Base-by-base conservation (phyloP, 2,329 filamentous ascomycete species). In the Phaeomoniella chlamydospora region DNA sequence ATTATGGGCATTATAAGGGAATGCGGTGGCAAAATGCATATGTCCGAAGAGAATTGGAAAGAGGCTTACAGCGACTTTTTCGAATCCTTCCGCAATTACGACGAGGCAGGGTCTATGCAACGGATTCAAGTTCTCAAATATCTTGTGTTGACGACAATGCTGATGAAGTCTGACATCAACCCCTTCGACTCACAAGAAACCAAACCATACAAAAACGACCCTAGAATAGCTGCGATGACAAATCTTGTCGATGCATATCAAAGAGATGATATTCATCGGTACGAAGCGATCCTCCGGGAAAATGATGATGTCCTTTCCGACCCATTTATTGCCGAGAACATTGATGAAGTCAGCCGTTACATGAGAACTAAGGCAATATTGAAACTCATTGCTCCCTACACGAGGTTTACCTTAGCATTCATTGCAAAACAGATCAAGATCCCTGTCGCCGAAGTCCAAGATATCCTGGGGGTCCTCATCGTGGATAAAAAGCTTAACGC, bases 21-120 rank as follows among this genome's bases (percentile, higher is more conserved):
- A 63, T 98, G 90, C 55, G 90, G 90, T 50, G 90, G 90, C 49
- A 98, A 98, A 68, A 98, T 98, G 90, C 87, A 96, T 64, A 96
- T 98, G 90, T 90, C 83, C 57, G 90, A 98, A 67, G 90, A 96
- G 64, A 96, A 96, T 56, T 98, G 90, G 90, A 85, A 90, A 56
- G 84, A 87, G 51, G 90, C 90, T 1, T 87, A 96, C 60, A 88
- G 78, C 49, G 90, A 96, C 64, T 98, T 98, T 59, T 94, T 94
- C 58, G 90, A 98, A 57, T 93, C 88, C 1, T 98, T 98, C 67
- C 82, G 87, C 39, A 96, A 94, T 63, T 98, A 96, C 62, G 90
- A 98, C 55, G 90, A 98, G 65, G 90, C 90, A 29, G 90, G 90
- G 32, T 94, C 87, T 16, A 72, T 94, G 50, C 88, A 96, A 58